Evolutionary conservation across 306 rosid species (phyloP).

Genomic region (Myrica gale): DNA sequence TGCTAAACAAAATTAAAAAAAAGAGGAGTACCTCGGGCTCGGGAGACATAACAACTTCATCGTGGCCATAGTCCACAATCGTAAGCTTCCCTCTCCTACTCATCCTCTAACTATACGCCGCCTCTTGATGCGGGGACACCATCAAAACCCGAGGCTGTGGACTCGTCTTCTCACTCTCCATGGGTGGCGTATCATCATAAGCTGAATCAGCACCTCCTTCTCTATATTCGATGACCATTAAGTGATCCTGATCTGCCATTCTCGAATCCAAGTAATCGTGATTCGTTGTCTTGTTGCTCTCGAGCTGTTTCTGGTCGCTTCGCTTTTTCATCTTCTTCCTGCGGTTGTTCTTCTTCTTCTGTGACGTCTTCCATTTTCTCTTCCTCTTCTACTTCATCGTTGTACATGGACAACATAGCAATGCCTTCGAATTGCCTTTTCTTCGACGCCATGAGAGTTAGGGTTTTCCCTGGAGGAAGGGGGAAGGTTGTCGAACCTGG

Average conservation of each 20-base stretch:
- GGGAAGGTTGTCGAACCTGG: background rate
- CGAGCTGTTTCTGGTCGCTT: slow-evolving; percentile 20
- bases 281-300: slow-evolving; percentile 23
- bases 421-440: slow-evolving; percentile 75
- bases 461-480: slow-evolving; percentile 18
- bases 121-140: slow-evolving; percentile 45
- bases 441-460: slow-evolving; percentile 62
- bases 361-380: slow-evolving; percentile 34
- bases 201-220: slow-evolving; percentile 34
- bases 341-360: slow-evolving; percentile 22
- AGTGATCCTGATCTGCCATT: slow-evolving; percentile 50
- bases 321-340: slow-evolving; percentile 42
- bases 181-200: slow-evolving; percentile 30
- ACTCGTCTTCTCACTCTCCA: slow-evolving; percentile 32
- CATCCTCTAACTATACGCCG: slow-evolving; percentile 25
- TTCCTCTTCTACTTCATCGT: slow-evolving; percentile 66
- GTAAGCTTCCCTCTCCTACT: slow-evolving; percentile 56
- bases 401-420: slow-evolving; percentile 71
- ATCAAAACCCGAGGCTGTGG: slow-evolving; percentile 31
- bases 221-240: slow-evolving; percentile 29
- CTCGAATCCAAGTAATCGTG: slow-evolving; percentile 48
- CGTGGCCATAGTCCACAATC: slow-evolving; percentile 89
- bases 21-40: slow-evolving; percentile 76
- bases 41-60: slow-evolving; percentile 93
- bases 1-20: background rate